Evolutionary conservation across 2,329 filamentous ascomycete species (phyloP), one percentile per base, ranked within the genome.

Genomic region (Fusarium odoratissimum): DNA sequence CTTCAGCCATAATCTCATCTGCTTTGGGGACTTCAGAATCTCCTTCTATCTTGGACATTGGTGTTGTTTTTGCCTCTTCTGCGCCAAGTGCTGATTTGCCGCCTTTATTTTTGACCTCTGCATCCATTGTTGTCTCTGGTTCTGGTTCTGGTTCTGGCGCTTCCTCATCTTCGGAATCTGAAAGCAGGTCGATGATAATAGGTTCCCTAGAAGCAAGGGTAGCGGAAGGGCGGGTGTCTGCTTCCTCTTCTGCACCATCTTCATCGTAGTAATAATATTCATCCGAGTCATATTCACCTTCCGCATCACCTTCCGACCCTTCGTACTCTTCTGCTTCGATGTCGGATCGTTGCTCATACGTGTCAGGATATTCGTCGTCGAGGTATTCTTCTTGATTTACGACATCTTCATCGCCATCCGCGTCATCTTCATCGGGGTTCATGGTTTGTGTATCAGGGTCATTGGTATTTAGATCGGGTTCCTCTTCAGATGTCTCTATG

Each of bases 111-210:
- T 40, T 48, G 33, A 14, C 23, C 33, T 38, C 42, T 23, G 25
- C 21, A n/a, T 35, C 42, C 42, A 38, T 37, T 14, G 33, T 23
- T 35, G 19, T 25, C 40, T 57, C 45, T 23, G 42, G 11, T 45
- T 38, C 46, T n/a, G 44, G 35, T 44, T 66, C 23, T 10, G 60
- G 41, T 38, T 69, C 57, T 16, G 75, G 67, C 17, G 83, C 79
- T 48, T 82, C 80, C 37, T 86, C 82, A 57, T 84, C 83, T 49
- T 86, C 84, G 5, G 83, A 85, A 63, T 87, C 84, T 1, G 85
- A 86, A 7, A 87, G 77, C 14, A 88, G 73, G 59, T 82, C 82
- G 64, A 88, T 87, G 23, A 87, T 81, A 8, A 86, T 80, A 3
- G 84, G 84, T 12, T 80, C 77, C 12, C 76, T 77, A 3, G 80